Evolutionary conservation across 75 land plant species (phyloP), one percentile per base, ranked within the genome.

Genomic region (Cryptomeria japonica): DNA sequence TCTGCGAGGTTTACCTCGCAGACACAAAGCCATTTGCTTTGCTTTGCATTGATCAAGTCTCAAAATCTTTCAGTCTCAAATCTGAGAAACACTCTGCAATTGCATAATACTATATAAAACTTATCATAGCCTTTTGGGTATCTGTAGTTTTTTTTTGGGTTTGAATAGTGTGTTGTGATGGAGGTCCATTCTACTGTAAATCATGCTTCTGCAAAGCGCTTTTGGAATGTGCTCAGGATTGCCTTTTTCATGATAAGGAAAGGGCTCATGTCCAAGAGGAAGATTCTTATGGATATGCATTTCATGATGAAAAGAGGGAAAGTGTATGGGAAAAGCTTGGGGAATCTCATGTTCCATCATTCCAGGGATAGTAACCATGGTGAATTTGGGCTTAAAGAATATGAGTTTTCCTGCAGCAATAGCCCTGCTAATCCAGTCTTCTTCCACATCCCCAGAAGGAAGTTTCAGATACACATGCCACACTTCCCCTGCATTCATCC

Each of bases 391-490:
- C 90, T 91, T 25, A 53, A 86, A 9, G 94, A 93, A 61, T 93
- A 91, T 85, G 94, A 93, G 86, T 93, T 93, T 90, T 92, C 93
- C 75, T 93, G 94, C 89, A 93, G 89, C 86, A 91, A 86, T 88
- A 92, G 88, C 89, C 94, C 94, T 36, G 58, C 64, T 13, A 83
- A 61, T 86, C 55, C 86, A 77, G 88, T 37, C 73, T 46, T 38
- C 82, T 36, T 88, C 78, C 89, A 79, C 58, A 22, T 56, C 11
- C 42, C 46, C 49, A 75, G 36, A 82, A 88, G 88, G 83, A 85
- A 87, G 51, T 53, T 83, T 55, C 64, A 36, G 36, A 53, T 53
- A 8, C 86, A 85, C 10, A 46, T 82, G 46, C 83, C 87, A 13
- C 90, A 86, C 36, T 86, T 86, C 64, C 83, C 85, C 72, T 87